Evolutionary conservation across 768 basidiomycete genomes (phyloP), one percentile per base, ranked within the genome.

Genomic region (Pleurotus ostreatus): DNA sequence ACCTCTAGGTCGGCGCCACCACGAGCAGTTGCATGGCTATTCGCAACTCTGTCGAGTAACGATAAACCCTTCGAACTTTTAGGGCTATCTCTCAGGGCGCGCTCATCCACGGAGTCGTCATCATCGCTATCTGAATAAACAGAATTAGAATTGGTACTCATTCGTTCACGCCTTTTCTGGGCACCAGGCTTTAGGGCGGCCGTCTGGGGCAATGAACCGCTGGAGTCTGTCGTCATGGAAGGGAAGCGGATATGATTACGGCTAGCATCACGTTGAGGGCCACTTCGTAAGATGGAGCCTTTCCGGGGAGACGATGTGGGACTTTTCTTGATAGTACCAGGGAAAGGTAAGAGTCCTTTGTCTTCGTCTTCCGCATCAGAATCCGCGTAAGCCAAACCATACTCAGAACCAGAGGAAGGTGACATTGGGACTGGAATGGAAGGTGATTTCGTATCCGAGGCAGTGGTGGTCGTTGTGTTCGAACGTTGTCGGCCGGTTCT

Each of bases 301-400:
- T 57, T 59, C 18, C 65, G 62, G 68, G 67, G 23, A 38, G 55
- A 16, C 8, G 65, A 63, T 2, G 65, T 58, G 26, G 63, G 51
- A 43, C 62, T 49, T 55, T 66, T 69, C 44, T 61, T 56, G 55
- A 64, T 66, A 23, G 46, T 45, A 20, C 51, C 56, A 55, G 56
- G 56, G 57, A 55, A 41, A 46, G 53, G 59, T 46, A 43, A 59
- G 55, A 47, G 51, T 5, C 25, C 63, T 23, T 65, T 61, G 20
- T 66, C 67, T 16, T 68, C 41, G 46, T 78, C 78, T 55, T 75
- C 64, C 45, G 78, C 78, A 5, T 75, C 74, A 15, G 76, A 76
- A 54, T 78, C 74, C 3, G 78, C 79, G 59, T 83, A 83, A 2
- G 80, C 80, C 18, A 82, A 69, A 13, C 78, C 77, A 43, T 74